Evolutionary conservation across 2,329 filamentous ascomycete genomes (phyloP), one percentile per base, ranked within the genome.

Genomic region (Alternaria brassicae): DNA sequence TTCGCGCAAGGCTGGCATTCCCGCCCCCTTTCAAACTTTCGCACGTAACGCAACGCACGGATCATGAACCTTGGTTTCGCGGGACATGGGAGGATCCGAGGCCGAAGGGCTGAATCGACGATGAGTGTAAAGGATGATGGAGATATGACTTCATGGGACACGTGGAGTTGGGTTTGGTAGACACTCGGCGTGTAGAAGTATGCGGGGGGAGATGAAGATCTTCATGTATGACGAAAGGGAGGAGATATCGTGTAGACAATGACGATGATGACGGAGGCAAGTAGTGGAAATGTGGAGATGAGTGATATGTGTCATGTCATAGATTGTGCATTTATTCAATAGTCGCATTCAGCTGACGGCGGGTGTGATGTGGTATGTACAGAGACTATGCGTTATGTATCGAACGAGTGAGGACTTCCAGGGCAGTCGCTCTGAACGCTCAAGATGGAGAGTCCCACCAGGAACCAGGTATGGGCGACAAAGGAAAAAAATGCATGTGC

Each of bases 21-120:
- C 56, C 50, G 51, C 51, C 51, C 56, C 56, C 52, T 55, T 58
- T 55, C 41, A 50, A 48, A 34, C 25, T 48, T 34, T 12, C 17
- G 49, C 27, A 17, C 34, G 32, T 37, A 48, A 23, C 9, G 28
- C 25, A 21, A 30, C 49, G 49, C 49, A 52, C 49, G 25, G 49
- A 13, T 41, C 49, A 40, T 27, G 13, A 30, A n/a, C 42, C 37
- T 25, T 42, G n/a, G 19, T n/a, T 32, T 30, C 32, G 21, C 34
- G 37, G 49, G 17, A 52, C 10, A 30, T 17, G 37, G 36, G 21
- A 52, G 39, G 25, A 52, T 52, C 49, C 49, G 49, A 52, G 17
- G 36, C 49, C 49, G 49, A 42, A 41, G 13, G 12, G 23, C 17
- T 52, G 37, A 15, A 52, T 32, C 19, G 44, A 48, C 44, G 19